Conservation (phyloP, 805 yeast species). For the Zygosaccharomyces pseudorouxii region DNA sequence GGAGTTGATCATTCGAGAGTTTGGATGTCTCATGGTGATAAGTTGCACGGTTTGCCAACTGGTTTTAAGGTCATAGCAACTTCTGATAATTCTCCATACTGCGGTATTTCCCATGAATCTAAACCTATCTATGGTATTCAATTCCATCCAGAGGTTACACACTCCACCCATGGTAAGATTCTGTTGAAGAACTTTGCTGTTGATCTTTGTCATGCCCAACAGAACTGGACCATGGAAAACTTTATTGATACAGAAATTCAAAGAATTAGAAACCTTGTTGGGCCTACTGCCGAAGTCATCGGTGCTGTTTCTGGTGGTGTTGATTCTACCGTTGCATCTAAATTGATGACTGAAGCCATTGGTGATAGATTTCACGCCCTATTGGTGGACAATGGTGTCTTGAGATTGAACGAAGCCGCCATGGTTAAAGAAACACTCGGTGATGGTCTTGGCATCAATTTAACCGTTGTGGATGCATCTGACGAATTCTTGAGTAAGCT, state of each 20-base stretch:
- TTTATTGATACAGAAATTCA: slow-evolving; percentile 94
- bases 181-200: slow-evolving; percentile 90
- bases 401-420: slow-evolving; percentile 90
- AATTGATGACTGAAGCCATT: slow-evolving; percentile 95
- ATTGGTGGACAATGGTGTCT: slow-evolving; percentile 95
- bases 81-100: slow-evolving; percentile 90
- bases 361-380: slow-evolving; percentile 99
- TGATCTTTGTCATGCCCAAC: slow-evolving; percentile 75
- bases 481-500: slow-evolving; percentile 82
- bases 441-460: slow-evolving; percentile 89
- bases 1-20: slow-evolving; percentile 93
- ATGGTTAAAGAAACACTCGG: slow-evolving; percentile 83
- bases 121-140: slow-evolving; percentile 88
- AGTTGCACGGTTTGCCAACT: slow-evolving; percentile 81
- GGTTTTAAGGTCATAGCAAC: slow-evolving; percentile 88
- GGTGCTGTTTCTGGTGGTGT: slow-evolving; percentile 99
- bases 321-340: slow-evolving; percentile 98
- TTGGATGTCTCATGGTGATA: slow-evolving; percentile 99
- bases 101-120: slow-evolving; percentile 77
- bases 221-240: slow-evolving; percentile 98
- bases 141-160: slow-evolving; percentile 99
- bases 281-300: slow-evolving; percentile 96
- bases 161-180: slow-evolving; percentile 84
- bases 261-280: slow-evolving; percentile 85
- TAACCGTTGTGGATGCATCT: slow-evolving; percentile 90